phyloP scores from a whole-genome alignment of 2,329 filamentous ascomycete genomes.

The Talaromyces piceae region DNA sequence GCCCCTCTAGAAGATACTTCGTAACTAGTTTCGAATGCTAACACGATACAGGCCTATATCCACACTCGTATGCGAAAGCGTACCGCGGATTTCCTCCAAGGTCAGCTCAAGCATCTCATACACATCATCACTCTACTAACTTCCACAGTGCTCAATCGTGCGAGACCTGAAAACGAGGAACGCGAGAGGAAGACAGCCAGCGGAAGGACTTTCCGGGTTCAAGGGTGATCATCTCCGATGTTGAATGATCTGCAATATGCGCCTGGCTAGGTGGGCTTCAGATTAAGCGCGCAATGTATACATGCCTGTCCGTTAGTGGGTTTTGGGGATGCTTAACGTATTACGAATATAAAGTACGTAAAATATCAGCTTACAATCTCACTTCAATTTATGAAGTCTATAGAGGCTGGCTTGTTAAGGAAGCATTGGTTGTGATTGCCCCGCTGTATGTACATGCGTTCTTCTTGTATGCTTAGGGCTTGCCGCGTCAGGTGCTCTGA shows the following conservation, averaged over 20 bases:
- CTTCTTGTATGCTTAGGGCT: too few relatives aligned
- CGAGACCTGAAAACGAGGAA: constrained; percentile 90
- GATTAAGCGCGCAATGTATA: not conserved
- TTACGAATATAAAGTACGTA: not conserved
- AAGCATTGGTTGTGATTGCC: too few relatives aligned
- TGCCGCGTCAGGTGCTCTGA: too few relatives aligned
- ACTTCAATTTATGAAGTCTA: too few relatives aligned
- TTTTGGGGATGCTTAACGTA: not conserved
- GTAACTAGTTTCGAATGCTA: constrained; percentile 3
- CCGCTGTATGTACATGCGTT: too few relatives aligned
- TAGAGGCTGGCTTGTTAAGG: too few relatives aligned
- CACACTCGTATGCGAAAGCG: constrained; percentile 96
- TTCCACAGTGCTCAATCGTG: constrained; percentile 76
- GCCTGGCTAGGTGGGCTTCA: not conserved
- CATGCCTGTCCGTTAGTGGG: not conserved
- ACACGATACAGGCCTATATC: constrained; percentile 68
- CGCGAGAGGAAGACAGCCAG: constrained; percentile 98
- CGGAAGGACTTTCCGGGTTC: constrained; percentile 77
- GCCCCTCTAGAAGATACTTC: not conserved
- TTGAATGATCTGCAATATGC: not conserved
- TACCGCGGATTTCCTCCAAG: constrained; percentile 96
- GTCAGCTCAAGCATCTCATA: constrained; percentile 43
- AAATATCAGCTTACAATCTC: not conserved
- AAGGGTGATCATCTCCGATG: constrained; percentile 30
- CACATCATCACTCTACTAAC: constrained; percentile 27